Evolutionary conservation across 2,329 filamentous ascomycete species (phyloP), one percentile per base, ranked within the genome.

Genomic region (Trichothecium sympodiale): DNA sequence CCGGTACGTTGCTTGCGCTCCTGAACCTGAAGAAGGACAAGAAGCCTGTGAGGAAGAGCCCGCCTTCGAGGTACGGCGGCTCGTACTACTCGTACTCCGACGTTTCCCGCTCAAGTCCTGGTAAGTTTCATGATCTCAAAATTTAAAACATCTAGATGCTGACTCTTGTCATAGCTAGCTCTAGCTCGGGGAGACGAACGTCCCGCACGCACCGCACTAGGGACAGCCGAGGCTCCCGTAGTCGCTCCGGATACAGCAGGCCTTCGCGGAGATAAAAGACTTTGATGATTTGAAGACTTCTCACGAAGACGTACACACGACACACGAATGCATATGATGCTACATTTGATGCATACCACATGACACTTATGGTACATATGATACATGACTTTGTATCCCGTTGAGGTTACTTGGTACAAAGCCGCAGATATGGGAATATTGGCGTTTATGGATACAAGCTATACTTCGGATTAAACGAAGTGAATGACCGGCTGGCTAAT

Each of bases 1-100:
- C 65, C 13, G 62, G 65, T n/a, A 69, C 69, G 4, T 46, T 77
- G 40, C 57, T 68, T 39, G 59, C 69, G 30, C 54, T 77, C 38
- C 62, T 77, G 43, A 74, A 74, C 40, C 49, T 77, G 31, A 63
- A 63, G 41, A 63, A 70, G 50, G 62, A 69, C 43, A 68, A 68
- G 55, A 56, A 59, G 48, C 60, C 62, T 37, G 51, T 52, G 38
- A 55, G 50, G 41, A 62, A 62, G 47, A 48, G 59, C 28, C 43
- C 51, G 33, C 59, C 55, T 33, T 60, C 59, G 52, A 65, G 47
- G 45, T 70, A 71, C 56, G 67, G 59, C 51, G 69, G 71, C 51
- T 74, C 62, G 35, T 67, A 67, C 42, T 67, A 69, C 49, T 69
- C 64, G 35, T 75, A 72, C 53, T 65, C 64, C 16, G 64, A 60